Evolutionary conservation across 257 asterid species (phyloP).

Genomic region (Primulina tabacum): DNA sequence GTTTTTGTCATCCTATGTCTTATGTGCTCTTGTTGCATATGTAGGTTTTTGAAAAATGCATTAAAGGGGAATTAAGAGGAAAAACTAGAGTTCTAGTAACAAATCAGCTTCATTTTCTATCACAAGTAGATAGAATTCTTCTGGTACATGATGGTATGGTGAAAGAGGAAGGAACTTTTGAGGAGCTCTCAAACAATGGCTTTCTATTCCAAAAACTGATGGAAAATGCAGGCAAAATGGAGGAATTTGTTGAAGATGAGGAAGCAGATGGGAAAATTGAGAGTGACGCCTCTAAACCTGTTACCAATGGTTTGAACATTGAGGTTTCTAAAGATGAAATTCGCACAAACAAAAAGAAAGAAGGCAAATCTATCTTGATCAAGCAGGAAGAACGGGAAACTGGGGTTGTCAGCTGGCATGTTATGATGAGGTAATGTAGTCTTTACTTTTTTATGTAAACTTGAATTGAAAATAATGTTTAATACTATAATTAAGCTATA

Average conservation of each 20-base stretch:
- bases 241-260: conserved; percentile 71
- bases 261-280: conserved; percentile 40
- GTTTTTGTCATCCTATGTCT: background rate
- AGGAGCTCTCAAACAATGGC: conserved; percentile 84
- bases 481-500: background rate
- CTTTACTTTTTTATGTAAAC: conserved; percentile 9
- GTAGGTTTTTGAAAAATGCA: conserved; percentile 89
- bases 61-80: conserved; percentile 77
- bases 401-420: conserved; percentile 88
- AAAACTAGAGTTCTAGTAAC: conserved; percentile 95
- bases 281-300: conserved; percentile 36
- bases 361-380: conserved; percentile 79
- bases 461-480: conserved; percentile 11
- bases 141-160: conserved; percentile 90
- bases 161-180: conserved; percentile 98
- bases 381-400: conserved; percentile 99
- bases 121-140: conserved; percentile 89
- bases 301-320: conserved; percentile 45
- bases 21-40: conserved; percentile 21
- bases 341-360: conserved; percentile 45
- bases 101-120: conserved; percentile 91
- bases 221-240: conserved; percentile 99
- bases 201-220: conserved; percentile 71
- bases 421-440: conserved; percentile 60
- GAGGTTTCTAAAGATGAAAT: conserved; percentile 47